A percentile compares a stretch with the other conserved stretches of the same genome.
phyloP scores from a whole-genome alignment of 371 early-diverging fungal species.

The Encephalitozoon romaleae region DNA sequence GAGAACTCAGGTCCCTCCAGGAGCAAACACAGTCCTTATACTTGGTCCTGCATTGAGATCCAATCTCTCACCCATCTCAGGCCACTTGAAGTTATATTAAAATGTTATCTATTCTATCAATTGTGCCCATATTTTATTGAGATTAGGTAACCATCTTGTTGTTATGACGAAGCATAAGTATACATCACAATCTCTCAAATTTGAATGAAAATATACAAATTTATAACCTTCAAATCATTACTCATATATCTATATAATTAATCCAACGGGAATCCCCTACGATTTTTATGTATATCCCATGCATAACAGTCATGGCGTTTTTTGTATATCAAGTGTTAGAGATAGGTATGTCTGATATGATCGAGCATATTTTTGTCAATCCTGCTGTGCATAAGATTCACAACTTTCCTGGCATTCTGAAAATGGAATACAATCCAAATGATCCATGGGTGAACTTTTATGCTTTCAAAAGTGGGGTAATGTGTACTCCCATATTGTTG shows the following conservation, averaged over 20 bases:
- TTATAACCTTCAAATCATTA: too few relatives aligned
- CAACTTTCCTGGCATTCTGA: neutral
- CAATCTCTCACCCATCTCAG: neutral
- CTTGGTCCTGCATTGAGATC: constrained; percentile 69
- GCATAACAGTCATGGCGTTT: neutral
- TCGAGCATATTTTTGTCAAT: neutral
- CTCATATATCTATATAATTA: too few relatives aligned
- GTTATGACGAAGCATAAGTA: neutral
- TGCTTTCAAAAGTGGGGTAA: neutral
- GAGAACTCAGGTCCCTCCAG: constrained; percentile 85
- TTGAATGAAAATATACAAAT: too few relatives aligned
- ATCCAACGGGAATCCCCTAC: too few relatives aligned
- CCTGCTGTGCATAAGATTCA: neutral
- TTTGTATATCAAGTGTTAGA: neutral
- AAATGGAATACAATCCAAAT: neutral
- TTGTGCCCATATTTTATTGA: neutral
- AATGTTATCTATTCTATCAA: neutral
- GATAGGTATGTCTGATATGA: neutral
- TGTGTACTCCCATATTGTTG: neutral
- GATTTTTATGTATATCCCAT: too few relatives aligned
- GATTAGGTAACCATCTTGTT: neutral
- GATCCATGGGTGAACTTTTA: neutral
- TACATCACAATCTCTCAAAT: too few relatives aligned
- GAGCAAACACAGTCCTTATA: constrained; percentile 81
- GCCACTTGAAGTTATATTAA: neutral